These are phyloP conservation scores for Phylloporus arenicola DNA, from an alignment of 768 basidiomycete species.

Conservation along the genomic window DNA sequence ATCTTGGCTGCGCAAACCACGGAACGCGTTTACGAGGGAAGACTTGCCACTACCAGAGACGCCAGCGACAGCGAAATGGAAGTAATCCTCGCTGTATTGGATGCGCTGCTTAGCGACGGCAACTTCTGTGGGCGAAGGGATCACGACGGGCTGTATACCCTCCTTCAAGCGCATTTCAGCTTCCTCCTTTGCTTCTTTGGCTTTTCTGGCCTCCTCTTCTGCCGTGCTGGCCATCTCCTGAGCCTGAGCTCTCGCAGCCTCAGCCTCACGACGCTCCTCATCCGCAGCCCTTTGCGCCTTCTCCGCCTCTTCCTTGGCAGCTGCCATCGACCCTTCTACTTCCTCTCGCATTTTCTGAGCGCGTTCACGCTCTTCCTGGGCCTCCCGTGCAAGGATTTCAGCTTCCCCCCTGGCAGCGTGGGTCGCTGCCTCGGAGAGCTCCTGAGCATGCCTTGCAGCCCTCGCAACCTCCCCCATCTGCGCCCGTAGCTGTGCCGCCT, in stretches of 20 bases:
- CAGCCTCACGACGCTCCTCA: slow-evolving; percentile 8
- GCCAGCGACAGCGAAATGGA: slow-evolving; percentile 33
- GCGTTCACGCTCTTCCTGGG: slow-evolving; percentile 3
- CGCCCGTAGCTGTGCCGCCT: not conserved
- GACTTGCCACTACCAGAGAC: slow-evolving; percentile 34
- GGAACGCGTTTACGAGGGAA: slow-evolving; percentile 33
- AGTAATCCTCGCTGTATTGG: slow-evolving; percentile 21
- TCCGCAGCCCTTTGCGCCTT: slow-evolving; percentile 6
- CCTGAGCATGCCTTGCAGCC: not conserved
- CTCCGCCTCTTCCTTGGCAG: slow-evolving; percentile 9
- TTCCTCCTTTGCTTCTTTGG: slow-evolving; percentile 8
- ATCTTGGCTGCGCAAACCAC: slow-evolving; percentile 23
- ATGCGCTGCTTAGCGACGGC: slow-evolving; percentile 9
- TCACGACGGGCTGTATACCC: slow-evolving; percentile 24
- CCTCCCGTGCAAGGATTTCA: not conserved
- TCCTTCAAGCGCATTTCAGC: slow-evolving; percentile 18
- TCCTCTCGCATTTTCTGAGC: slow-evolving; percentile 1
- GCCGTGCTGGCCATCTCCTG: slow-evolving; percentile 9
- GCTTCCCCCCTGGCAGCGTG: slow-evolving; percentile 8
- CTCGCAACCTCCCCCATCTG: slow-evolving; percentile 6
- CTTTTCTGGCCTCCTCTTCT: slow-evolving; percentile 9
- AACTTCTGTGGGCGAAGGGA: slow-evolving; percentile 19
- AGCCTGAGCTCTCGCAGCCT: slow-evolving; percentile 3
- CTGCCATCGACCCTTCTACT: slow-evolving; percentile 1
- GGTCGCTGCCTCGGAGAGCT: slow-evolving; percentile 3